A percentile compares a stretch with the other conserved stretches of the same genome.
Conservation (phyloP, 352 stramenopile species). For the Phytophthora fragariaefolia region DNA sequence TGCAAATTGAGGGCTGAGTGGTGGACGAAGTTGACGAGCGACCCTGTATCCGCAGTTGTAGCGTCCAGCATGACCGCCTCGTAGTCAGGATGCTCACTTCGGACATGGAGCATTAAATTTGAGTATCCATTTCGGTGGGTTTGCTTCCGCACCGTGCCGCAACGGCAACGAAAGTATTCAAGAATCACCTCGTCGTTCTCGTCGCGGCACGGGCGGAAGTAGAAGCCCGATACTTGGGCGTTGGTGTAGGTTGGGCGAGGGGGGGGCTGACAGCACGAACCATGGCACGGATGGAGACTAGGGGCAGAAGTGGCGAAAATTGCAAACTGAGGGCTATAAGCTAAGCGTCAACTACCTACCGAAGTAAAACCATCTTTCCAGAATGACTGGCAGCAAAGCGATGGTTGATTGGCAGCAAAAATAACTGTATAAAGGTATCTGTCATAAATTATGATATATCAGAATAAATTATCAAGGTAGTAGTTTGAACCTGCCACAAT, state of each 20-base stretch:
- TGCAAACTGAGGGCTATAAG: background rate
- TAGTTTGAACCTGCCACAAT: background rate
- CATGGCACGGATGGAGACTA: background rate
- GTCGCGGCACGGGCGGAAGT: background rate
- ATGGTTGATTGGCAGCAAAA: background rate
- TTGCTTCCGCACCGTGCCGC: slow-evolving; percentile 3
- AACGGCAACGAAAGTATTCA: slow-evolving; percentile 1
- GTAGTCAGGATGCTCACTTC: background rate
- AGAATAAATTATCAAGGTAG: background rate
- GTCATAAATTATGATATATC: background rate
- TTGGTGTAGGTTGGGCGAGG: background rate
- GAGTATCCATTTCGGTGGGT: background rate
- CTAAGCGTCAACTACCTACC: background rate
- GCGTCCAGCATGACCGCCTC: background rate
- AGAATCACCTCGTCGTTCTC: slow-evolving; percentile 1
- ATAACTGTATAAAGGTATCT: background rate
- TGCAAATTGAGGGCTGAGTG: background rate
- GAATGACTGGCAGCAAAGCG: background rate
- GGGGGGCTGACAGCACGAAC: background rate
- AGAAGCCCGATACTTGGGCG: background rate
- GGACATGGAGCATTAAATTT: background rate
- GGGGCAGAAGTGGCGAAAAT: background rate
- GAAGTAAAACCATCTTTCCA: background rate
- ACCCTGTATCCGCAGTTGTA: background rate
- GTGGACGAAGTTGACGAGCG: background rate